Evolutionary conservation across 768 basidiomycete species (phyloP).

Genomic region (Antrodiella citrinella): DNA sequence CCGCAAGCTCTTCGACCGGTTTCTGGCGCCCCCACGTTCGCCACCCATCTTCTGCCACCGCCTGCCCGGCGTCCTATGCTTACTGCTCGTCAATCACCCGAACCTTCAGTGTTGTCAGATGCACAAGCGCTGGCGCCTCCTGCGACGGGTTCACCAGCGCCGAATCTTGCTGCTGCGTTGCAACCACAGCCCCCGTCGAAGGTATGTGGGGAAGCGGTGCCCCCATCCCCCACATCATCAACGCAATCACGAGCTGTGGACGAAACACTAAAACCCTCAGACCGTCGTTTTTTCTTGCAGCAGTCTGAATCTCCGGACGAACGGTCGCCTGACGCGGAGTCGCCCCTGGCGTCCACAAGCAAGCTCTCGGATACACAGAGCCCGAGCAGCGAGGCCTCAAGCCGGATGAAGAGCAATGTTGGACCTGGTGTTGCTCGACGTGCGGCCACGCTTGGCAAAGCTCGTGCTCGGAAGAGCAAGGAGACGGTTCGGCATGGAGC

Average conservation of each 20-base stretch:
- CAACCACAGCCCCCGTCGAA: background rate
- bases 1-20: slow-evolving; percentile 28
- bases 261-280: slow-evolving; percentile 27
- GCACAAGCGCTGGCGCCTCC: background rate
- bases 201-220: background rate
- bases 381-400: slow-evolving; percentile 29
- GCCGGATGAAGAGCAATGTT: slow-evolving; percentile 19
- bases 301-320: slow-evolving; percentile 31
- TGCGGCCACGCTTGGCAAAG: slow-evolving; percentile 9
- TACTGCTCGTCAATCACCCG: slow-evolving; percentile 8
- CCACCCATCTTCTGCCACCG: slow-evolving; percentile 23
- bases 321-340: slow-evolving; percentile 26
- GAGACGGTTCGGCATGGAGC: slow-evolving; percentile 19
- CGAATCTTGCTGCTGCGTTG: slow-evolving; percentile 6
- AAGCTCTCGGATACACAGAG: slow-evolving; percentile 7
- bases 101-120: slow-evolving; percentile 7
- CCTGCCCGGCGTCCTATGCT: slow-evolving; percentile 15
- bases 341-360: background rate
- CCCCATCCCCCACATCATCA: background rate
- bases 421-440: slow-evolving; percentile 9
- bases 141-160: slow-evolving; percentile 2
- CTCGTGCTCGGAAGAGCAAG: slow-evolving; percentile 26
- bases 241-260: slow-evolving; percentile 13
- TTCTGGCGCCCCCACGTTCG: slow-evolving; percentile 19
- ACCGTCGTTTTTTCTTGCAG: slow-evolving; percentile 37